Conservation (phyloP, 1,284 basidiomycete genomes). For the Mycosarcoma maydis region DNA sequence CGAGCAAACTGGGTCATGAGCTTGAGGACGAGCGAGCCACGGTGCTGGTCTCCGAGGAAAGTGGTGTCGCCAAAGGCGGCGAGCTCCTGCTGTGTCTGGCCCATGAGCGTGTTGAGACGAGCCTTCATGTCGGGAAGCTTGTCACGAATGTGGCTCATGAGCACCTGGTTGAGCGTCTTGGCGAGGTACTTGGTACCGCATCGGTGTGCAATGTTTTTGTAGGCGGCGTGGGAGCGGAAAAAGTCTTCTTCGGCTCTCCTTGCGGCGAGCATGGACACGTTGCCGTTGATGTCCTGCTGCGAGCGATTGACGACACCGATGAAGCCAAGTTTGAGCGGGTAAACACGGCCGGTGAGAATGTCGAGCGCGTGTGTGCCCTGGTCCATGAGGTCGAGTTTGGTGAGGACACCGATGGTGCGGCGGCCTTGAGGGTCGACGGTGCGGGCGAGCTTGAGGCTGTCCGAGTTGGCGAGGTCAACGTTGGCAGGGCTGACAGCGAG, state of each 20-base stretch:
- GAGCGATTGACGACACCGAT: conserved; percentile 97
- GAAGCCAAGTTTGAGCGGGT: conserved; percentile 96
- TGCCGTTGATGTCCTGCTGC: conserved; percentile 94
- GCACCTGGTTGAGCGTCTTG: conserved; percentile 91
- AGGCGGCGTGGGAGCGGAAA: conserved; percentile 88
- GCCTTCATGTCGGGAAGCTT: conserved; percentile 99
- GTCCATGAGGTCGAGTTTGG: conserved; percentile 98
- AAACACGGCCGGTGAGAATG: conserved; percentile 92
- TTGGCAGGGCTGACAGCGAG: conserved; percentile 96
- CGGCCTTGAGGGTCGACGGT: conserved; percentile 94
- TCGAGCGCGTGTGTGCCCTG: conserved; percentile 97
- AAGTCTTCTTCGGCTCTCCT: conserved; percentile 88
- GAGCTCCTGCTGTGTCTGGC: conserved; percentile 97
- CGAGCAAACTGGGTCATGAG: conserved; percentile 99
- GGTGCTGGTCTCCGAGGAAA: conserved; percentile 89
- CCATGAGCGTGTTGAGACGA: conserved; percentile 95
- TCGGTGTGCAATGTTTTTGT: conserved; percentile 94
- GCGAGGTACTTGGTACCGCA: conserved; percentile 96
- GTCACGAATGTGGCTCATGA: conserved; percentile 97
- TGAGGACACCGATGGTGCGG: conserved; percentile 93
- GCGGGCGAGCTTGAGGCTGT: conserved; percentile 94
- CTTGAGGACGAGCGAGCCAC: conserved; percentile 72
- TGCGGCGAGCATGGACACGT: conserved; percentile 86
- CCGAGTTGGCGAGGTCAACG: conserved; percentile 97
- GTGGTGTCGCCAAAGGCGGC: conserved; percentile 94